Evolutionary conservation across 345 rosid genomes (phyloP).

Genomic region (Erucastrum elatum): DNA sequence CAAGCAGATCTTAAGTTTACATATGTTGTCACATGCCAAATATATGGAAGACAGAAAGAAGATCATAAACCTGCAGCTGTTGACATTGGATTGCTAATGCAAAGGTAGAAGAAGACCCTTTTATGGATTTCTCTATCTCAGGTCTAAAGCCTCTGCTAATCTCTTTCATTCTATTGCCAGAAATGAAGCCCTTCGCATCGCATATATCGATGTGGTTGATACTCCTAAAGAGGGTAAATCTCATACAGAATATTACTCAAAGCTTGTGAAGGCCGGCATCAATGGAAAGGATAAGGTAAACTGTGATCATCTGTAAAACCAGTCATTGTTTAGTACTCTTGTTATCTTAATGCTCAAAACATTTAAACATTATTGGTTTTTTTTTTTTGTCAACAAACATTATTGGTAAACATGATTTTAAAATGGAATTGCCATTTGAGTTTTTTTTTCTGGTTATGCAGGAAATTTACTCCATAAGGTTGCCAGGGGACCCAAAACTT

Average conservation of each 20-base stretch:
- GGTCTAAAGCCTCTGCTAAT: slow-evolving; percentile 13
- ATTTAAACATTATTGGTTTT: no score
- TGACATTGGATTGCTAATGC: slow-evolving; percentile 93
- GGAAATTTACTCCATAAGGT: slow-evolving; percentile 89
- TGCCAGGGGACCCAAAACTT: slow-evolving; percentile 95
- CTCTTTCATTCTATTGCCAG: slow-evolving; percentile 42
- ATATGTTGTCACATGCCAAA: slow-evolving; percentile 92
- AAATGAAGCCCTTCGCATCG: slow-evolving; percentile 97
- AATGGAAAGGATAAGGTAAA: slow-evolving; percentile 91
- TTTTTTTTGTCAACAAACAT: no score
- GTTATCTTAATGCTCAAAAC: slow-evolving; percentile 22
- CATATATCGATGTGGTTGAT: slow-evolving; percentile 90
- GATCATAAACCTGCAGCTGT: slow-evolving; percentile 88
- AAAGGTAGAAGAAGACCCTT: slow-evolving; percentile 68
- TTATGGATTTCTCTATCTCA: no score
- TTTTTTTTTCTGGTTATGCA: no score
- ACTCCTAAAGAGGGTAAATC: slow-evolving; percentile 66
- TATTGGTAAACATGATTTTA: no score
- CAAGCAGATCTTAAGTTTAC: slow-evolving; percentile 90
- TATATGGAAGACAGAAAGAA: slow-evolving; percentile 96
- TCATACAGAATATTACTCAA: slow-evolving; percentile 75
- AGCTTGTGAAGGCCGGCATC: slow-evolving; percentile 94
- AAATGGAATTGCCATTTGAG: slow-evolving; percentile 5
- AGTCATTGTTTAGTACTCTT: background rate
- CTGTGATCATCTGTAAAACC: background rate